Conservation (phyloP, 192 early-diverging fungal species). For the Obelidium mucronatum region DNA sequence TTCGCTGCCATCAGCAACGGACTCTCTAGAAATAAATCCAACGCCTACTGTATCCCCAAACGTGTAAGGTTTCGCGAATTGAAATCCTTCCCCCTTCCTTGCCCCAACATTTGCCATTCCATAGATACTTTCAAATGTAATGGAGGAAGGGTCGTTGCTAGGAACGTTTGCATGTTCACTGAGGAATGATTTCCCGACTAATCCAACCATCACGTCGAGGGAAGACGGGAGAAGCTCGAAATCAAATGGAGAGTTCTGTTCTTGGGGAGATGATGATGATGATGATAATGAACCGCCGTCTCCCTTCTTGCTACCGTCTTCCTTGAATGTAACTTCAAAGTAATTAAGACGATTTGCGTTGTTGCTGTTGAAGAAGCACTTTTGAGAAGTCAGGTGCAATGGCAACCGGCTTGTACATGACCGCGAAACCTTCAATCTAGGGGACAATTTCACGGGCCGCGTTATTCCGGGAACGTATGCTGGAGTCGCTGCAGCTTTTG, state of each 20-base stretch:
- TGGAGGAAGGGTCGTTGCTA: background rate
- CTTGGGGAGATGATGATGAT: too few species aligned
- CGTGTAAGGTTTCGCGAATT: constrained; percentile 36
- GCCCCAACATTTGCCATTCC: constrained; percentile 36
- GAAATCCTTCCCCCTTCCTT: constrained; percentile 39
- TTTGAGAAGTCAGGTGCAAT: background rate
- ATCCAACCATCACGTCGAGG: constrained; percentile 12
- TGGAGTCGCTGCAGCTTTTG: too few species aligned
- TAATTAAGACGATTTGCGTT: background rate
- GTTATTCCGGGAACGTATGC: too few species aligned
- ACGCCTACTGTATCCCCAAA: constrained; percentile 42
- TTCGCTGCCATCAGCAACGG: too few species aligned
- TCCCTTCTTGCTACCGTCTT: background rate
- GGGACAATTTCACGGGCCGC: too few species aligned
- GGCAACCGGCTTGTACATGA: background rate
- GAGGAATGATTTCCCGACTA: background rate
- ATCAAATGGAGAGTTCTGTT: background rate
- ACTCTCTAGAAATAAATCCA: constrained; percentile 38
- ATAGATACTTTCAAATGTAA: constrained; percentile 18
- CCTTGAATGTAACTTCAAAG: background rate
- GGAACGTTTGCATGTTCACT: background rate
- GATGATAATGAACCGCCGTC: too few species aligned
- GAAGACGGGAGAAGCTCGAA: background rate
- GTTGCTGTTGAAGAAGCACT: background rate
- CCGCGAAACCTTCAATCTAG: background rate